Evolutionary conservation across 495 filamentous ascomycete genomes (phyloP).

Genomic region (Tuber microsphaerosporum): DNA sequence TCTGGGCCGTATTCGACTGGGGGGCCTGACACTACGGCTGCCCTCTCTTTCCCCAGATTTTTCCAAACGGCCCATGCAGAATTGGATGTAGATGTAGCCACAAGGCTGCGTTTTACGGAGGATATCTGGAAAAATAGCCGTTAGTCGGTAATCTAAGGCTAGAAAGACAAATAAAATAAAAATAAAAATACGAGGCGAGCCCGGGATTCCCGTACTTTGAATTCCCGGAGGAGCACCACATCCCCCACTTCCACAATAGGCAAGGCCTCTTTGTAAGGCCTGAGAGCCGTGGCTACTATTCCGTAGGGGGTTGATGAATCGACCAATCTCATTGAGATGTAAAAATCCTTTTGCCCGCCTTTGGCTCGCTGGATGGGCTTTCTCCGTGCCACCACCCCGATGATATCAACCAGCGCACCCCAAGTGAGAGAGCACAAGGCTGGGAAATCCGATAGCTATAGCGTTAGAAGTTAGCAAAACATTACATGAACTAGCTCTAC

Average conservation of each 20-base stretch:
- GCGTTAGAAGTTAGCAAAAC: constrained; percentile 3
- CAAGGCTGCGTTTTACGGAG: constrained; percentile 43
- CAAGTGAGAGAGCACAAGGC: constrained; percentile 34
- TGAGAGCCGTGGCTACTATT: constrained; percentile 59
- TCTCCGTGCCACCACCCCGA: constrained; percentile 31
- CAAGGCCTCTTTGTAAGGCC: constrained; percentile 63
- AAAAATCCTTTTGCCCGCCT: constrained; percentile 32
- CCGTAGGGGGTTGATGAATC: constrained; percentile 32
- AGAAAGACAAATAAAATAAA: constrained; percentile 26
- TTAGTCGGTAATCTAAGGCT: constrained; percentile 46
- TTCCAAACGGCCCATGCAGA: constrained; percentile 62
- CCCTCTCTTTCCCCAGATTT: constrained; percentile 34
- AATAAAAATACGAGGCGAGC: not conserved
- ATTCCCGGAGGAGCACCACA: constrained; percentile 65
- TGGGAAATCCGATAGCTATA: constrained; percentile 34
- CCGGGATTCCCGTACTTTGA: constrained; percentile 50
- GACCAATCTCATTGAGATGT: constrained; percentile 33
- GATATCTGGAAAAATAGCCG: constrained; percentile 46
- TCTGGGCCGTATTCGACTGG: constrained; percentile 58
- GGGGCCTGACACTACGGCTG: constrained; percentile 54
- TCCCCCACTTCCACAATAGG: constrained; percentile 65
- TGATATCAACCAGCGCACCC: constrained; percentile 37
- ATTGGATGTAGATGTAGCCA: constrained; percentile 48
- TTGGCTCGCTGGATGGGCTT: constrained; percentile 16
- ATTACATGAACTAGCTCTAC: not conserved